Percentiles rank a stretch among this genome's conserved stretches.
Evolutionary conservation across 257 asterid genomes (phyloP).

Genomic region (Agastache rugosa): DNA sequence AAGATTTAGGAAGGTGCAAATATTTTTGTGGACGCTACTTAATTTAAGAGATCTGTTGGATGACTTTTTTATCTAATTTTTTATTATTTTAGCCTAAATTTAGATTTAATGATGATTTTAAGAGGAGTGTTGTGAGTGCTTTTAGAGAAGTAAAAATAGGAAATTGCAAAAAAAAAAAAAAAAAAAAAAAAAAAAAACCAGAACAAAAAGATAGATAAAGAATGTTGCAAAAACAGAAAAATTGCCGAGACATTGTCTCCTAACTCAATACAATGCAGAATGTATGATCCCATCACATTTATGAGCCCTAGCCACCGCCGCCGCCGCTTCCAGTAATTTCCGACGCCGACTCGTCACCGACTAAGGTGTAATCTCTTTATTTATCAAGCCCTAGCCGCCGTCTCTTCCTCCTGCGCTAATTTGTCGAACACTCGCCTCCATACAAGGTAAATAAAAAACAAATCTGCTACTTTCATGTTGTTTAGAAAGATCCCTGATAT

Average conservation of each 20-base stretch:
- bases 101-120: no score
- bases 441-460: background rate
- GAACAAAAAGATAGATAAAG: background rate
- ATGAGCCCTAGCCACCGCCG: constrained; percentile 20
- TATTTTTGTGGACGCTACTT: no score
- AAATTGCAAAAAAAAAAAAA: background rate
- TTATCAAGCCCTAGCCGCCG: background rate
- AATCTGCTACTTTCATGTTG: background rate
- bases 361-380: background rate
- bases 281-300: background rate
- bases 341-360: background rate
- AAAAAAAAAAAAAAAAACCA: no score
- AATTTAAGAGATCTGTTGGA: no score
- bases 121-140: no score
- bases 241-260: background rate
- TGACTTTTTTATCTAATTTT: no score
- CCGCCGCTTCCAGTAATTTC: constrained; percentile 9
- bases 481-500: background rate
- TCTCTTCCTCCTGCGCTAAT: background rate
- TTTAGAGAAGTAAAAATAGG: background rate
- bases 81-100: no score
- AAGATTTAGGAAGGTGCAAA: no score
- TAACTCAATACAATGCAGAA: constrained; percentile 1
- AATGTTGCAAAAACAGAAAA: background rate
- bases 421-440: background rate